These are phyloP conservation scores for Fusarium sacchari DNA, from an alignment of 2,329 filamentous ascomycete genomes.

Conservation along the genomic window DNA sequence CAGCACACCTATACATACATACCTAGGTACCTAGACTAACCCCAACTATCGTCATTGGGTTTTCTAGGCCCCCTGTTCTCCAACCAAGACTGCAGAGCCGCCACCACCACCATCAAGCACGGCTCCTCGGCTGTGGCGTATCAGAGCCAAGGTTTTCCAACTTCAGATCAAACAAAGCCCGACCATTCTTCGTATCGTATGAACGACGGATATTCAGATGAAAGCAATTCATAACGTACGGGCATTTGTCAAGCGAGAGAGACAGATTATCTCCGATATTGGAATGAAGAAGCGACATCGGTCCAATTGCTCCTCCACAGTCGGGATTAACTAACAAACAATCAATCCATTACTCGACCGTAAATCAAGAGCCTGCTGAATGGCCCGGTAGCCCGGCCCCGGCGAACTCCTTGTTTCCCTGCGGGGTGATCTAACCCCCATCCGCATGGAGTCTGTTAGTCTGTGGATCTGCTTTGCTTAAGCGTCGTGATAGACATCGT, in stretches of 20 bases:
- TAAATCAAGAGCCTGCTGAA: conserved; percentile 10
- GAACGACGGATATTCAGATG: neutral
- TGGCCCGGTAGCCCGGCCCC: neutral
- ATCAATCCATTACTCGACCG: conserved; percentile 26
- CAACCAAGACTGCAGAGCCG: conserved; percentile 21
- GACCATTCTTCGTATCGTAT: neutral
- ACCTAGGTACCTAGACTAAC: no score
- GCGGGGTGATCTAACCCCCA: conserved; percentile 28
- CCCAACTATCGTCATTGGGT: neutral
- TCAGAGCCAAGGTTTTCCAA: neutral
- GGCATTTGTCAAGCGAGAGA: conserved; percentile 1
- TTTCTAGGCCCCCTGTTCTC: neutral
- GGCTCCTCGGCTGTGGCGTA: conserved; percentile 30
- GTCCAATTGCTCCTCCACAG: neutral
- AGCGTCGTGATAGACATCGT: conserved; percentile 13
- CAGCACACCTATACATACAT: neutral
- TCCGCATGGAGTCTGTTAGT: neutral
- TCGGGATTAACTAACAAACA: conserved; percentile 9
- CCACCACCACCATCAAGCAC: conserved; percentile 18
- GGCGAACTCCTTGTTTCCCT: conserved; percentile 21
- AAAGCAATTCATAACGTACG: neutral
- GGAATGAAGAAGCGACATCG: conserved; percentile 31
- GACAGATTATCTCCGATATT: conserved; percentile 16
- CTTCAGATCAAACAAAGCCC: neutral
- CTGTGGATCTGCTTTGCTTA: conserved; percentile 4